phyloP scores from a whole-genome alignment of 345 rosid genomes.

The Moricandia moricandioides region DNA sequence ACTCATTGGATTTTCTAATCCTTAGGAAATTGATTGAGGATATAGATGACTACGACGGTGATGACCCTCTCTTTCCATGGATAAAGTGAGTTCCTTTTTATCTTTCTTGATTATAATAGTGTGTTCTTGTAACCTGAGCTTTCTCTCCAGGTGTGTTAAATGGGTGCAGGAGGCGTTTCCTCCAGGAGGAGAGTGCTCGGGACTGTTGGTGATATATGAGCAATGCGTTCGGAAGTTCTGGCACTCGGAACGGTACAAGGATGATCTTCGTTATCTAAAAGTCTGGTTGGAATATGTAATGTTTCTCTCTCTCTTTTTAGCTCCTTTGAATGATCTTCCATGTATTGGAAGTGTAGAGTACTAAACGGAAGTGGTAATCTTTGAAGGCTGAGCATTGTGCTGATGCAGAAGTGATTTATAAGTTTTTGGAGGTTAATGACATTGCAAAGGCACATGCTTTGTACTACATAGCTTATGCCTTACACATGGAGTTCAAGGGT shows the following conservation, averaged over 20 bases:
- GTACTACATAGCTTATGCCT: conserved; percentile 64
- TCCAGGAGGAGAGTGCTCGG: conserved; percentile 75
- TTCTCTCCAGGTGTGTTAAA: conserved; percentile 56
- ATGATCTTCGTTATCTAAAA: conserved; percentile 93
- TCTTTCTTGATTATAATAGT: neutral
- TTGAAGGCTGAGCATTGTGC: conserved; percentile 76
- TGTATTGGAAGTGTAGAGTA: neutral
- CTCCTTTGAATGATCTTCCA: neutral
- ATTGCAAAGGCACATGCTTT: conserved; percentile 69
- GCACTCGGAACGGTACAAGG: conserved; percentile 73
- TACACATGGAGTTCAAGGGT: conserved; percentile 70
- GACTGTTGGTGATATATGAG: conserved; percentile 74
- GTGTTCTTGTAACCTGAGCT: neutral
- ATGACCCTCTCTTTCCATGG: conserved; percentile 87
- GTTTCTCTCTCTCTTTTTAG: neutral
- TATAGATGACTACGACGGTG: conserved; percentile 72
- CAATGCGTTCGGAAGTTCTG: conserved; percentile 91
- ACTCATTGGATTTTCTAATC: neutral
- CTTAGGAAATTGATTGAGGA: conserved; percentile 68
- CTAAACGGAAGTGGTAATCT: neutral
- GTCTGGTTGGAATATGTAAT: conserved; percentile 96
- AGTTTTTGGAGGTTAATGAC: conserved; percentile 75
- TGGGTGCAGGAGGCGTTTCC: conserved; percentile 97
- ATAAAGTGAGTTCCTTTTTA: conserved; percentile 49
- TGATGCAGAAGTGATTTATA: conserved; percentile 74